A percentile compares a stretch with the other conserved stretches of the same genome.
Evolutionary conservation across 2,329 filamentous ascomycete genomes (phyloP).

Genomic region (Hyphodiscus sp.): DNA sequence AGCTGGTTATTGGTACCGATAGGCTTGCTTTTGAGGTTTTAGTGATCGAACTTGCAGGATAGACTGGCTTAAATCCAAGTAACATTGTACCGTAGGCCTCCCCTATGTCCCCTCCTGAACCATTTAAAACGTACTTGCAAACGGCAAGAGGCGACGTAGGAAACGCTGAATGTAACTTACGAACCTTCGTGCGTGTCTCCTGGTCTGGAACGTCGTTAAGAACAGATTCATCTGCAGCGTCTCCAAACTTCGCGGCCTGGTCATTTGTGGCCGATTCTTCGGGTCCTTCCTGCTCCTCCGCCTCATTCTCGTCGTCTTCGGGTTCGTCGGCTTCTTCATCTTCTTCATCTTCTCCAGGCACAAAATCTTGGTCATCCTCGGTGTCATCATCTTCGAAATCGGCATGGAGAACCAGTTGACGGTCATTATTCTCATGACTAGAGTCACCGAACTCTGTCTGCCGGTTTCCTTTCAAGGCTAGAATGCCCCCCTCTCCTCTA

Average conservation of each 20-base stretch:
- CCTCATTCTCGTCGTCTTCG: conserved; percentile 16
- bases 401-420: conserved; percentile 24
- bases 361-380: conserved; percentile 24
- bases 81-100: conserved; percentile 26
- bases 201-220: conserved; percentile 16
- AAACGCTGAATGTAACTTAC: conserved; percentile 27
- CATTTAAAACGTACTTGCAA: conserved; percentile 25
- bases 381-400: conserved; percentile 33
- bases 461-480: conserved; percentile 10
- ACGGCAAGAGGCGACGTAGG: conserved; percentile 24
- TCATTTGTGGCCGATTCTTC: background rate
- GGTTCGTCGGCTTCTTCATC: conserved; percentile 24
- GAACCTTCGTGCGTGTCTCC: conserved; percentile 19
- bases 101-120: conserved; percentile 23
- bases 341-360: conserved; percentile 18
- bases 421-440: conserved; percentile 24
- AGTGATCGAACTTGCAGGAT: conserved; percentile 21
- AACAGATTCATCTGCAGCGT: conserved; percentile 4
- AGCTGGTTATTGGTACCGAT: conserved; percentile 5
- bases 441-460: conserved; percentile 25
- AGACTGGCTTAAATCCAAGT: conserved; percentile 22
- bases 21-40: conserved; percentile 9
- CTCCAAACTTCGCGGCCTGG: conserved; percentile 13
- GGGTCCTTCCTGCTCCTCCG: background rate
- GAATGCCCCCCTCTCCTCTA: too few relatives aligned